A percentile compares a stretch with the other conserved stretches of the same genome.
Conservation (phyloP, 352 stramenopile genomes). For the Hyaloperonospora arabidopsidis region DNA sequence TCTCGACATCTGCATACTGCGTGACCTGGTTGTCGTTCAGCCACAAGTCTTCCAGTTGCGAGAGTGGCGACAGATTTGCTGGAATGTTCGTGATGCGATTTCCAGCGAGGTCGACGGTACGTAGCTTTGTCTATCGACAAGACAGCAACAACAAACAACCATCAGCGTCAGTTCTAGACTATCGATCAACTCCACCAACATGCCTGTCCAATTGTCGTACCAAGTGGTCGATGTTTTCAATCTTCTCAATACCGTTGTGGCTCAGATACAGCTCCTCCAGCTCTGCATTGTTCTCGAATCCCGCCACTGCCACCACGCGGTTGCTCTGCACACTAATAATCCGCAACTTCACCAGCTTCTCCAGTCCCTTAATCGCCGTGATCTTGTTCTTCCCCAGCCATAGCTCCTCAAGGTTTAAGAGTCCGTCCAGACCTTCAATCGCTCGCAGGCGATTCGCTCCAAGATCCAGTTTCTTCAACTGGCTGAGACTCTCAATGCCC, state of each 20-base stretch:
- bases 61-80: slow-evolving; percentile 29
- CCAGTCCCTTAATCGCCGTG: slow-evolving; percentile 83
- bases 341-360: slow-evolving; percentile 83
- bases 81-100: slow-evolving; percentile 77
- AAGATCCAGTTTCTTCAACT: slow-evolving; percentile 93
- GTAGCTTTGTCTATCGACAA: slow-evolving; percentile 41
- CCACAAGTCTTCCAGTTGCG: slow-evolving; percentile 66
- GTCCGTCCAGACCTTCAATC: slow-evolving; percentile 88
- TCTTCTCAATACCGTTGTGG: slow-evolving; percentile 92
- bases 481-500: slow-evolving; percentile 76
- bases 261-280: slow-evolving; percentile 97
- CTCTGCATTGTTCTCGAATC: slow-evolving; percentile 73
- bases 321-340: slow-evolving; percentile 93
- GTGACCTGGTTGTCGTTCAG: slow-evolving; percentile 65
- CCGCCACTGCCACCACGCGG: slow-evolving; percentile 88
- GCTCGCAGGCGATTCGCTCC: slow-evolving; percentile 92
- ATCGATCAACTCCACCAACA: neutral
- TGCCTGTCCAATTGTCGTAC: slow-evolving; percentile 28
- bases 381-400: slow-evolving; percentile 99
- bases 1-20: slow-evolving; percentile 54
- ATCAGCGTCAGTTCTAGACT: neutral
- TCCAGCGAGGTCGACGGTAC: slow-evolving; percentile 65
- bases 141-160: neutral
- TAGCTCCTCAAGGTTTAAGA: slow-evolving; percentile 90
- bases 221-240: slow-evolving; percentile 70